phyloP scores from a whole-genome alignment of 1,139 yeast genomes.

The Candida sp. region DNA sequence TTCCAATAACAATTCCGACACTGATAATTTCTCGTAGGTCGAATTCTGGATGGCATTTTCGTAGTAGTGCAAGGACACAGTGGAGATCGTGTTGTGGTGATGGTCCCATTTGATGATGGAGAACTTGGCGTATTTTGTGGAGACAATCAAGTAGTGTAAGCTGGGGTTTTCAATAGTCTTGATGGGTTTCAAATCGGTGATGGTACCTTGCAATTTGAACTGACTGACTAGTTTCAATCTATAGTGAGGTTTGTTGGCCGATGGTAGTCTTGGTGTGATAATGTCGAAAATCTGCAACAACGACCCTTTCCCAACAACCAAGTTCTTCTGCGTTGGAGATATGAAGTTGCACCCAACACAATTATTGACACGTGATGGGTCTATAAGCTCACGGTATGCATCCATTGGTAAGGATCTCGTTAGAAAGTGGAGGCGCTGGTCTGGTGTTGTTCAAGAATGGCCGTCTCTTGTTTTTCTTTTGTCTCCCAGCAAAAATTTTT shows the following conservation, averaged over 20 bases:
- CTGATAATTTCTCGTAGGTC: conserved; percentile 49
- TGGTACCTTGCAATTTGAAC: conserved; percentile 72
- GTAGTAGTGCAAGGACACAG: conserved; percentile 86
- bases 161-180: conserved; percentile 53
- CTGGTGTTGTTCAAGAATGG: neutral
- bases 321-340: conserved; percentile 49
- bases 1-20: conserved; percentile 63
- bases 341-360: conserved; percentile 69
- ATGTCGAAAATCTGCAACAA: conserved; percentile 70
- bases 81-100: conserved; percentile 52
- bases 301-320: conserved; percentile 75
- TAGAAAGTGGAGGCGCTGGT: neutral
- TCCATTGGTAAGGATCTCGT: conserved; percentile 56
- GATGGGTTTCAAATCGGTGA: conserved; percentile 61
- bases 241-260: conserved; percentile 24
- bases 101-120: conserved; percentile 79
- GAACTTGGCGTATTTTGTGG: conserved; percentile 79
- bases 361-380: conserved; percentile 76
- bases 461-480: conserved; percentile 1
- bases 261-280: conserved; percentile 24
- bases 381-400: conserved; percentile 78
- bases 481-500: neutral
- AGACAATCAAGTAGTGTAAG: conserved; percentile 65
- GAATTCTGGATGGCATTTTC: conserved; percentile 66
- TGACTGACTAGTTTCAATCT: conserved; percentile 63